A percentile compares a stretch with the other conserved stretches of the same genome.
Evolutionary conservation across 257 asterid species (phyloP).

Genomic region (Nyctanthes arbortristis): DNA sequence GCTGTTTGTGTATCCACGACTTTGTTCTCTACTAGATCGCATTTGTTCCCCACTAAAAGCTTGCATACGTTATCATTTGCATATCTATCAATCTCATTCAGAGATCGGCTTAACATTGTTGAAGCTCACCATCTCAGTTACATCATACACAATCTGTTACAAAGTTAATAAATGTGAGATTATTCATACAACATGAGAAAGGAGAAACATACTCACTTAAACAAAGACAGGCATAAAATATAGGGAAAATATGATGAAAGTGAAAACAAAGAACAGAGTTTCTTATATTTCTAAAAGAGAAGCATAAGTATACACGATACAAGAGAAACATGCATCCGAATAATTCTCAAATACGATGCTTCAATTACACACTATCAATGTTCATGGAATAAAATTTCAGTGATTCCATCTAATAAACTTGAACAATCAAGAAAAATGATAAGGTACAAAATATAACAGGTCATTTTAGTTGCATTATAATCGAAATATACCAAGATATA

Average conservation of each 20-base stretch:
- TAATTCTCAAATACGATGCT: neutral
- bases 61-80: conserved; percentile 96
- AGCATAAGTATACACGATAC: conserved; percentile 14
- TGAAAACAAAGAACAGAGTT: neutral
- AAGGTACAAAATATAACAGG: no score
- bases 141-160: conserved; percentile 85
- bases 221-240: neutral
- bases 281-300: neutral
- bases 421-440: neutral
- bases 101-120: conserved; percentile 98
- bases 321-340: neutral
- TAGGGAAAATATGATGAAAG: neutral
- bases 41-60: conserved; percentile 94
- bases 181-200: neutral
- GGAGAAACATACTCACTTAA: neutral
- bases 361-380: neutral
- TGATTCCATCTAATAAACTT: neutral
- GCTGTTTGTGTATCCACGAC: conserved; percentile 84
- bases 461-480: no score
- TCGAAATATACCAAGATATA: no score
- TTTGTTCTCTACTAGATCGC: conserved; percentile 93
- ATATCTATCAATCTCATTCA: conserved; percentile 89
- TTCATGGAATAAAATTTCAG: neutral
- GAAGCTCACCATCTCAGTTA: conserved; percentile 98
- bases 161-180: conserved; percentile 25